Base-by-base conservation (phyloP, 768 basidiomycete genomes). In the Xerocomellus dryophilus region DNA sequence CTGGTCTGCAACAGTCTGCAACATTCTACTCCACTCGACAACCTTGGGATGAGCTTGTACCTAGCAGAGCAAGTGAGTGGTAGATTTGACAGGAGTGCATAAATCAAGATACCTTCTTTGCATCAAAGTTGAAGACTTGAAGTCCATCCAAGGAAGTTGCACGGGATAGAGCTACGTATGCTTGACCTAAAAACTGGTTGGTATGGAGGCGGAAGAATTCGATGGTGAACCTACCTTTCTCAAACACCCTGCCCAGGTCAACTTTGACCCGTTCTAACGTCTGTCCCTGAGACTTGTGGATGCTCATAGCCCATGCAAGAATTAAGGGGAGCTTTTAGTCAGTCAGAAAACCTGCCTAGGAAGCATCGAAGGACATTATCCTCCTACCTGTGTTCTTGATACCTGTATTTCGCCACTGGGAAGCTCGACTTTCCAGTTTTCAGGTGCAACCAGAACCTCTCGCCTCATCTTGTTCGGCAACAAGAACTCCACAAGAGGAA, bases 221-320 rank as follows among this genome's bases (percentile, higher is more conserved):
- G 10, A 25, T 8, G n/a, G 17, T n/a, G 3, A 21, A 57, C 76
- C 21, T 46, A 83, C 90, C 92, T 71, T 91, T 93, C 72, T 93
- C 97, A 65, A 99, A 99, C 5, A 98, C 89, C 66, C 84, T 88
- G 29, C 85, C 85, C 34, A 99, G 78, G 65, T 98, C 95, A 41
- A 98, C 95, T 66, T 90, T 96, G 61, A 98, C 95, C 43, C 93
- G 84, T 23, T 94, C 89, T 10, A 99, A 77, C 0, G 97, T 98
- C 70, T 98, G 97, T 10, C 97, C 97, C 70, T 99, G 97, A 11
- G 90, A 90, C 68, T 99, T 99, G 71, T 99, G 97, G 58, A 98
- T 98, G 43, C 88, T 91, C 92, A 98, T 96, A 0, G 96, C 95
- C 96, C 95, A 98, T 0, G 95, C 81, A 36, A 96, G 78, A 54